Evolutionary conservation across 352 stramenopile species (phyloP).

Genomic region (Plasmopara muralis): DNA sequence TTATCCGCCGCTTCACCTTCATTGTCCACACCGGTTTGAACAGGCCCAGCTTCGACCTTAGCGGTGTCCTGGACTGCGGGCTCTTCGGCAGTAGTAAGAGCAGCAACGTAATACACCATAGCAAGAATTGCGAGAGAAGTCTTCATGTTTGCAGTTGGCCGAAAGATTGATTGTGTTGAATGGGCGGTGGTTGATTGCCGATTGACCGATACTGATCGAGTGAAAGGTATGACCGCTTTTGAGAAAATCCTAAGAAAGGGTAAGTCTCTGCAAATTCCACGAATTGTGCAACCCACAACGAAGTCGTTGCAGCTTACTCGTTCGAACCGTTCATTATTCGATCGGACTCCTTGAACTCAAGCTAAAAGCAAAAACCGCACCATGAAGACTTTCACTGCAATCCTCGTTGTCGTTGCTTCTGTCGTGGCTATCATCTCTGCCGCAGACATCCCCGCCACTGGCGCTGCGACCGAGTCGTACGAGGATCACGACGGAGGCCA

Average conservation of each 20-base stretch:
- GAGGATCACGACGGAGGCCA: constrained; percentile 4
- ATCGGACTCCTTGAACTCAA: constrained; percentile 2
- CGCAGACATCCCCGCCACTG: constrained; percentile 1
- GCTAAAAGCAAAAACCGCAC: neutral
- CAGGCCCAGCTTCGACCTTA: neutral
- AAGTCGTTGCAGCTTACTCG: neutral
- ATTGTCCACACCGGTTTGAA: neutral
- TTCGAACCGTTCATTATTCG: constrained; percentile 6
- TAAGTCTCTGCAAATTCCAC: neutral
- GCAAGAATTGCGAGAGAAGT: constrained; percentile 7
- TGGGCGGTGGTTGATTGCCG: constrained; percentile 1
- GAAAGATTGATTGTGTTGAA: constrained; percentile 3
- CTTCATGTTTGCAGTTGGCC: constrained; percentile 3
- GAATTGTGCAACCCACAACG: neutral
- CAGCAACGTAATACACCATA: constrained; percentile 6
- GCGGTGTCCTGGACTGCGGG: neutral
- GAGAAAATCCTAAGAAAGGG: neutral
- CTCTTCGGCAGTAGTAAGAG: constrained; percentile 9
- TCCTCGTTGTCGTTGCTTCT: constrained; percentile 11
- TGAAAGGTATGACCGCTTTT: constrained; percentile 2
- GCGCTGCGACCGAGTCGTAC: constrained; percentile 3
- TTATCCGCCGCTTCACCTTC: neutral
- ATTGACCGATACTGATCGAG: neutral
- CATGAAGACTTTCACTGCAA: constrained; percentile 18
- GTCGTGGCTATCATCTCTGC: constrained; percentile 5